Percentiles rank a stretch among this genome's conserved stretches.
Evolutionary conservation across 495 filamentous ascomycete genomes (phyloP).

Genomic region (Cenococcum geophilum): DNA sequence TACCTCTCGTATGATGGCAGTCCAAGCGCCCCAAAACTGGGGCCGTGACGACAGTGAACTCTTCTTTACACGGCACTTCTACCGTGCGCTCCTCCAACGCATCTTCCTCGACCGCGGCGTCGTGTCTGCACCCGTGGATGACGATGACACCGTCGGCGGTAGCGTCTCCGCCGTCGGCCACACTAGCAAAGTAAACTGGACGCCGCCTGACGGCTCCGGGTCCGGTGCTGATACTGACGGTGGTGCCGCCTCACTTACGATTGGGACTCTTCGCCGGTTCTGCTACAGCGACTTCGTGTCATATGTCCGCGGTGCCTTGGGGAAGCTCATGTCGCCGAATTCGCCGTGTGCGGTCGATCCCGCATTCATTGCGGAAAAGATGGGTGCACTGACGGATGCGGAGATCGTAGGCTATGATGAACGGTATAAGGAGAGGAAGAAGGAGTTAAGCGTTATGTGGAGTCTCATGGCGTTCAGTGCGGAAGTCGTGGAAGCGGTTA

Average conservation of each 20-base stretch:
- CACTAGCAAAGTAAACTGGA: conserved; percentile 24
- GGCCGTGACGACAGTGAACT: conserved; percentile 66
- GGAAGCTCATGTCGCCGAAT: conserved; percentile 54
- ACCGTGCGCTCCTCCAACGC: conserved; percentile 80
- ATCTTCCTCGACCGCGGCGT: conserved; percentile 80
- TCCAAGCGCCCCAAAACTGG: conserved; percentile 93
- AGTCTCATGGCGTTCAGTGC: conserved; percentile 93
- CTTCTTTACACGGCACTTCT: conserved; percentile 94
- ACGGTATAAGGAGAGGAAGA: conserved; percentile 58
- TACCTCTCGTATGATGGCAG: conserved; percentile 93
- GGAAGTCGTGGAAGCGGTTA: conserved; percentile 75
- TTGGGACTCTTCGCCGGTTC: conserved; percentile 74
- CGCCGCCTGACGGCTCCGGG: conserved; percentile 17
- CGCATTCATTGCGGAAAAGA: conserved; percentile 51
- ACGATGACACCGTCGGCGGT: conserved; percentile 38
- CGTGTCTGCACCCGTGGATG: conserved; percentile 50
- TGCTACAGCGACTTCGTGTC: conserved; percentile 70
- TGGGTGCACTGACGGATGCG: conserved; percentile 61
- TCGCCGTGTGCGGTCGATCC: conserved; percentile 23
- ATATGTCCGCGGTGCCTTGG: conserved; percentile 74
- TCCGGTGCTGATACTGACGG: conserved; percentile 33
- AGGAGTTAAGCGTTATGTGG: conserved; percentile 83
- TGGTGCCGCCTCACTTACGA: conserved; percentile 65
- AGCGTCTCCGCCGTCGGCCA: conserved; percentile 20
- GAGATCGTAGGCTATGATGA: conserved; percentile 65